phyloP scores from a whole-genome alignment of 1,139 yeast species.

The Yarrowia galli region DNA sequence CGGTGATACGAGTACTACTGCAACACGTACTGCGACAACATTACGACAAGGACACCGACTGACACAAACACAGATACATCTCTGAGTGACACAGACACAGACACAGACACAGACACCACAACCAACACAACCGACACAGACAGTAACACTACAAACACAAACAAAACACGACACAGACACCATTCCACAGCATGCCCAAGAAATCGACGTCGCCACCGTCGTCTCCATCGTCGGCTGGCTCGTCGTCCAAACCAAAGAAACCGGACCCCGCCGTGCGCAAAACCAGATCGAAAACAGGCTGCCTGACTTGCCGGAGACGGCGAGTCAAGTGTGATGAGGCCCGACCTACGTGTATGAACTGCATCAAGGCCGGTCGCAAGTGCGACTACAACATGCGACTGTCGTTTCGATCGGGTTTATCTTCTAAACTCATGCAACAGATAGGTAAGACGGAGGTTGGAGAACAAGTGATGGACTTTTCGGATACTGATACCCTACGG shows the following conservation, averaged over 20 bases:
- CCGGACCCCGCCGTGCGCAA: conserved; percentile 15
- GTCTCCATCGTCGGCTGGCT: not conserved
- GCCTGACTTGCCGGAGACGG: conserved; percentile 39
- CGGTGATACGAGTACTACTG: too few species aligned
- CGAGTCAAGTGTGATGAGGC: conserved; percentile 39
- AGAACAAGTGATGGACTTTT: conserved; percentile 31
- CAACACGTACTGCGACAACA: too few species aligned
- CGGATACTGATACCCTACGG: conserved; percentile 6
- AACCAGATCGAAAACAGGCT: conserved; percentile 38
- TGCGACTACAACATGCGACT: conserved; percentile 35
- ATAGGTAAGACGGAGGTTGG: conserved; percentile 29
- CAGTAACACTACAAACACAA: not conserved
- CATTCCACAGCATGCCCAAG: too few species aligned
- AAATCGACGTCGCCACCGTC: not conserved
- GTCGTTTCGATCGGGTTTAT: conserved; percentile 25
- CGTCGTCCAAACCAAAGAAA: not conserved
- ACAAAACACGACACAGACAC: not conserved
- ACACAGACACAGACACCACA: not conserved
- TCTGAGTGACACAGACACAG: not conserved
- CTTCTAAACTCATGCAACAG: conserved; percentile 33
- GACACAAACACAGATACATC: not conserved
- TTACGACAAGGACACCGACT: too few species aligned
- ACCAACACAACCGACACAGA: not conserved
- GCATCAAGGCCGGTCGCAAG: conserved; percentile 33
- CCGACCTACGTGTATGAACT: conserved; percentile 16